A percentile compares a stretch with the other conserved stretches of the same genome.
phyloP scores from a whole-genome alignment of 78 protist genomes.

The Emiliania huxleyi region DNA sequence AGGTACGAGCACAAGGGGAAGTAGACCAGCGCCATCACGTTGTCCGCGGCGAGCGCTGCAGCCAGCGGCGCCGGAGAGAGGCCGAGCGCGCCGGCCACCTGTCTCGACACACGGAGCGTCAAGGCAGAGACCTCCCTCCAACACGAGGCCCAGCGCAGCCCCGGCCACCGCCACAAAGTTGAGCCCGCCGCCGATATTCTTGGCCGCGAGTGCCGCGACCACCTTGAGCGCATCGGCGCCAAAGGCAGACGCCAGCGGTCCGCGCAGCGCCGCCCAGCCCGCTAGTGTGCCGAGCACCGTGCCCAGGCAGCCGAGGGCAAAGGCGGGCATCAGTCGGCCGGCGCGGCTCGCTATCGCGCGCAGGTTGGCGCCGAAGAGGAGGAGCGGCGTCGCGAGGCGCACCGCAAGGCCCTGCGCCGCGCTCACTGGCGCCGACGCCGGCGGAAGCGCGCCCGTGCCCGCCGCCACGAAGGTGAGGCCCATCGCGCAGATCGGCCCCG shows the following conservation, averaged over 20 bases:
- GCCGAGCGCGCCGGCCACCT: background rate
- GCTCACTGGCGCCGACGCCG: background rate
- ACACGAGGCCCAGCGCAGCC: too few species aligned
- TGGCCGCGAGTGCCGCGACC: background rate
- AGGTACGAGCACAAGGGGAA: background rate
- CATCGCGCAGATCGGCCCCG: background rate
- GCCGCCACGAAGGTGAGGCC: background rate
- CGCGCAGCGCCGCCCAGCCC: background rate
- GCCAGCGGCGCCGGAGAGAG: background rate
- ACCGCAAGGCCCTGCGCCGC: background rate
- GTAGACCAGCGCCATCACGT: background rate
- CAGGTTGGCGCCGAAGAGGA: background rate
- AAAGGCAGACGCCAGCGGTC: background rate
- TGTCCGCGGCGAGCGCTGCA: background rate
- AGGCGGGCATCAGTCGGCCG: background rate
- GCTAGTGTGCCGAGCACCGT: background rate
- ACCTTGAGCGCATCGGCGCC: background rate
- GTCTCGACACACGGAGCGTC: too few species aligned
- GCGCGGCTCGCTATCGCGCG: background rate
- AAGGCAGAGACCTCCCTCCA: too few species aligned
- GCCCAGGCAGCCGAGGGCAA: background rate
- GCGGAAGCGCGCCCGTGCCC: background rate
- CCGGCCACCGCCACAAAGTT: constrained; percentile 1
- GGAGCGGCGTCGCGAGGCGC: background rate
- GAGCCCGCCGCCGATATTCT: background rate